Percentiles rank a stretch among this genome's conserved stretches.
These are phyloP conservation scores for Carex scoparia DNA, from an alignment of 176 grass and related monocot genomes.

Conservation along the genomic window DNA sequence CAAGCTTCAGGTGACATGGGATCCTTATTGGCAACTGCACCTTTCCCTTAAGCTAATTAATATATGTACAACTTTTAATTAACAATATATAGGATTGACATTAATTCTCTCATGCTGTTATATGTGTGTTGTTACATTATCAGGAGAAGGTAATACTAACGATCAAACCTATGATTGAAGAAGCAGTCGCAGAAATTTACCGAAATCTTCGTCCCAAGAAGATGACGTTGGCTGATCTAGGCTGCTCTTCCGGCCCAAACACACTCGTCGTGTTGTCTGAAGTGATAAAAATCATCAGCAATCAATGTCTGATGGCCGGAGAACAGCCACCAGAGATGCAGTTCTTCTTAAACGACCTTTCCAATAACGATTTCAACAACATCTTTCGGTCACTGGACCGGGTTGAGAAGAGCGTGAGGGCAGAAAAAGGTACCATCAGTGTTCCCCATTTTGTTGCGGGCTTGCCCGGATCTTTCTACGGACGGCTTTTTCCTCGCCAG, in stretches of 20 bases:
- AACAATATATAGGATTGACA: no score
- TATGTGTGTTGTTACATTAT: neutral
- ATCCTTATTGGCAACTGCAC: no score
- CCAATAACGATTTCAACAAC: conserved; percentile 42
- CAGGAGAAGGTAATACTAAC: conserved; percentile 34
- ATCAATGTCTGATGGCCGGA: neutral
- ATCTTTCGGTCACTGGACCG: conserved; percentile 32
- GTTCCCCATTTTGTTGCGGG: conserved; percentile 45
- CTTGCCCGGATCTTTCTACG: conserved; percentile 58
- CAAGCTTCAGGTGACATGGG: no score
- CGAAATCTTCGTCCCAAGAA: neutral
- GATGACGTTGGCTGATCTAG: conserved; percentile 37
- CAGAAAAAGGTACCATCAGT: neutral
- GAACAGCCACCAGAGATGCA: conserved; percentile 1
- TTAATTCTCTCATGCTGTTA: no score
- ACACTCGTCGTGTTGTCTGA: conserved; percentile 30
- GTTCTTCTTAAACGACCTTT: conserved; percentile 54
- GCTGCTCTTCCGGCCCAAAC: conserved; percentile 42
- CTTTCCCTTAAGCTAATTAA: no score
- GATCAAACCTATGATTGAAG: conserved; percentile 20
- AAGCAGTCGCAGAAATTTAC: conserved; percentile 16
- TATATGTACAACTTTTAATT: no score
- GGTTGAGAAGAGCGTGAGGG: neutral
- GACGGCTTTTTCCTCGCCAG: conserved; percentile 41
- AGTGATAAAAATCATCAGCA: conserved; percentile 6